Evolutionary conservation across 2,329 filamentous ascomycete genomes (phyloP).

Genomic region (Cadophora luteo-olivacea): DNA sequence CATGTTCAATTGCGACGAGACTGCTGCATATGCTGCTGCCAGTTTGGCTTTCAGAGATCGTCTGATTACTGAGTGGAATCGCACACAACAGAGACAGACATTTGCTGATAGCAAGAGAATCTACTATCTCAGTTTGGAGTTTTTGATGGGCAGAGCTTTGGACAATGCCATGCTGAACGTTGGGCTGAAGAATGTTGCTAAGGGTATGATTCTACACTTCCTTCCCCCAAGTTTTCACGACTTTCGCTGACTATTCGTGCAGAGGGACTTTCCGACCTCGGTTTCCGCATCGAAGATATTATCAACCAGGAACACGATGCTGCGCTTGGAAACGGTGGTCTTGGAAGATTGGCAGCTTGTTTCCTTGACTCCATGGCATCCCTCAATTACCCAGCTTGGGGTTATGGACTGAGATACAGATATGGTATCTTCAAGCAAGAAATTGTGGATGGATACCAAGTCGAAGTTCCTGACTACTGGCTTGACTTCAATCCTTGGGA

Average conservation of each 20-base stretch:
- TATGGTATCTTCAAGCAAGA: constrained; percentile 99
- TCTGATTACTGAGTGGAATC: constrained; percentile 95
- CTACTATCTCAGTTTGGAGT: constrained; percentile 97
- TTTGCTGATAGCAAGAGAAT: constrained; percentile 89
- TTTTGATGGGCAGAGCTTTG: constrained; percentile 93
- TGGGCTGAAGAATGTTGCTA: constrained; percentile 83
- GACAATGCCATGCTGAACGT: constrained; percentile 99
- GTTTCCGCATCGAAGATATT: constrained; percentile 96
- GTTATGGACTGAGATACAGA: constrained; percentile 92
- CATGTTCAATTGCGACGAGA: constrained; percentile 97
- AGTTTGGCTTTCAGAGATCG: constrained; percentile 92
- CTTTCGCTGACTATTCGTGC: constrained; percentile 26
- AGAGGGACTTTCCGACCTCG: constrained; percentile 88
- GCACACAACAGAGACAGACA: constrained; percentile 95
- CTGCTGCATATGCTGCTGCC: constrained; percentile 88
- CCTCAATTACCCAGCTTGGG: constrained; percentile 95
- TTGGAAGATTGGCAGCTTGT: constrained; percentile 93
- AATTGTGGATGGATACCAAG: constrained; percentile 96
- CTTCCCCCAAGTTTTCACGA: background rate
- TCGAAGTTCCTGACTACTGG: constrained; percentile 99
- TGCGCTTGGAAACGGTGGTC: constrained; percentile 92
- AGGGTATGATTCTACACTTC: constrained; percentile 58
- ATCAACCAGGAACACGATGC: constrained; percentile 96
- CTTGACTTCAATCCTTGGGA: constrained; percentile 99
- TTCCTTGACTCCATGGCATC: constrained; percentile 96